Evolutionary conservation across 495 filamentous ascomycete species (phyloP), one percentile per base, ranked within the genome.

Genomic region (Aspergillus coremiiformis): DNA sequence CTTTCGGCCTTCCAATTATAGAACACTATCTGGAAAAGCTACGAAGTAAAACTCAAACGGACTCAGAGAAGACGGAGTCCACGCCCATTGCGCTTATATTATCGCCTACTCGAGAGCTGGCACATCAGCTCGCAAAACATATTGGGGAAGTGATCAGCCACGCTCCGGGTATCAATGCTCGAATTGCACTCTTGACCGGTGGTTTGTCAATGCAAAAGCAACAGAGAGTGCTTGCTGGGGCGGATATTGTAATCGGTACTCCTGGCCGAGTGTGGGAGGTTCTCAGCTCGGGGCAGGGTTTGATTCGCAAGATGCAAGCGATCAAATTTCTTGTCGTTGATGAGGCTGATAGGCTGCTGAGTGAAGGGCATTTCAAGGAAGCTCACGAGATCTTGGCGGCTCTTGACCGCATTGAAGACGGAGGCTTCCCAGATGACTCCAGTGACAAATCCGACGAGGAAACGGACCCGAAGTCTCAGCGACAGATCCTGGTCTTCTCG

Each of bases 251-350:
- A 24, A 77, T 98, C 58, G 93, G 87, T 24, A 98, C 93, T 0
- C 93, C 93, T 2, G 93, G 93, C 9, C 77, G 93, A 52, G 71
- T 96, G 45, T 98, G 94, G 94, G 94, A 98, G 62, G 81, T 96
- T 21, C 79, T 97, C 29, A 89, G 85, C 64, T 72, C 72, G 12
- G 82, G 80, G 2, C 61, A 72, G n/a, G 84, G 73, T 52, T 74
- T 82, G 53, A 75, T 81, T 44, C 67, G 73, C 1, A 78, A 78
- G n/a, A 79, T 96, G 53, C 80, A 79, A 56, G 61, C 72, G 12
- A 84, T 96, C 35, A 76, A 80, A 42, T 96, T 90, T 56, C 73
- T 98, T 2, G 90, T 97, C 0, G 77, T 98, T 4, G 93, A 98
- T 60, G 93, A 98, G 71, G 93, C 94, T 0, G 93, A 98, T 72